phyloP scores from a whole-genome alignment of 2,329 filamentous ascomycete species.

The Botrytis hyacinthi region DNA sequence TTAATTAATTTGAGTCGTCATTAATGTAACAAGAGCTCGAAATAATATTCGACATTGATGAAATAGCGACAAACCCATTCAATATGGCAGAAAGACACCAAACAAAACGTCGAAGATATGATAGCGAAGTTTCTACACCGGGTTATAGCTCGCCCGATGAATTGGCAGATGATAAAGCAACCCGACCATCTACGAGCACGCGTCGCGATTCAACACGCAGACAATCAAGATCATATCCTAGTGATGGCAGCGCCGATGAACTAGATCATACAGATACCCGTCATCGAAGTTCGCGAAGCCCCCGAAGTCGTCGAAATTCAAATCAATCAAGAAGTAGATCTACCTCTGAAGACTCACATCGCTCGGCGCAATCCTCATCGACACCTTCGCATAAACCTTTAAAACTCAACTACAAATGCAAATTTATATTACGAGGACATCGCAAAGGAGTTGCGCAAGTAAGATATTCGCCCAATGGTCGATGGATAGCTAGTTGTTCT shows the following conservation, averaged over 20 bases:
- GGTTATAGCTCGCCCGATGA: conserved; percentile 50
- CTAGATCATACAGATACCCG: conserved; percentile 33
- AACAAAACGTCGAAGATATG: conserved; percentile 36
- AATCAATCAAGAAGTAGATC: conserved; percentile 28
- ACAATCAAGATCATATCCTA: conserved; percentile 30
- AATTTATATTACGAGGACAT: conserved; percentile 74
- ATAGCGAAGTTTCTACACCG: conserved; percentile 43
- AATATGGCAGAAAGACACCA: conserved; percentile 27
- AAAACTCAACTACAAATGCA: conserved; percentile 48
- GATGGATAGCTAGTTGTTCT: conserved; percentile 85
- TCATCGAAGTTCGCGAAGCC: conserved; percentile 17
- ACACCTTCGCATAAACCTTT: conserved; percentile 31
- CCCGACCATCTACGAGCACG: conserved; percentile 36
- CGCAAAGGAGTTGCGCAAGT: conserved; percentile 77
- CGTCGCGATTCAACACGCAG: conserved; percentile 29
- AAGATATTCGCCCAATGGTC: conserved; percentile 86
- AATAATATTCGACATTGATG: conserved; percentile 34
- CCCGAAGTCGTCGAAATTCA: conserved; percentile 13
- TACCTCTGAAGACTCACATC: conserved; percentile 28
- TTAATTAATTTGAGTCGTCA: conserved; percentile 1
- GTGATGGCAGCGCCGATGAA: conserved; percentile 35
- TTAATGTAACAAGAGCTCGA: conserved; percentile 8
- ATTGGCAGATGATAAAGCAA: conserved; percentile 36
- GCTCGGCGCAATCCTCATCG: conserved; percentile 32
- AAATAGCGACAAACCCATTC: conserved; percentile 24